Evolutionary conservation across 1,284 basidiomycete species (phyloP), one percentile per base, ranked within the genome.

Genomic region (Takashimella koratensis): DNA sequence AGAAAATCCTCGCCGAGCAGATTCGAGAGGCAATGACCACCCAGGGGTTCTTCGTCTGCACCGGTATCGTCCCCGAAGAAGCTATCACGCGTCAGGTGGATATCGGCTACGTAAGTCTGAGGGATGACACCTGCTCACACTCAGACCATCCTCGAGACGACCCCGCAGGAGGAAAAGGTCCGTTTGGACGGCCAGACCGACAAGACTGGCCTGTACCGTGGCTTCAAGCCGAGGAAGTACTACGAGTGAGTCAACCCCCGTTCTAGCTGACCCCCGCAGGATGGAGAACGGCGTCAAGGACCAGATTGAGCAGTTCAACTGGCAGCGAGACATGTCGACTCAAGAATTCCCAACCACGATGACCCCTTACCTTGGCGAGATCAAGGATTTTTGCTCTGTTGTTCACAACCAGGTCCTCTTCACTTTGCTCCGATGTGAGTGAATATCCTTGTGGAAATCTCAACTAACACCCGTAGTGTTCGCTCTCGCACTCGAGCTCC

Each of bases 281-380:
- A 62, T 64, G 53, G 57, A 59, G 36, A 58, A 62, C 12, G 62
- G 62, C 5, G 62, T 64, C 19, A 64, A 57, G 45, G 62, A 64
- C 46, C 53, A 60, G 46, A 64, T 64, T 21, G 62, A 64, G 42
- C 62, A 64, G 53, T 64, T 62, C 51, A 64, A 64, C 48, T 62
- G 60, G 62, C 39, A 51, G 13, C 50, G 62, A 23, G 62, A 62
- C 20, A 59, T 64, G 58, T 21, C 44, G 19, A 44, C 49, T 11
- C 62, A 64, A 42, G 50, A 56, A n/a, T 59, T 64, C 21, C 62
- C 62, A 3, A 16, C 41, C 0, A 49, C 45, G 5, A 59, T 64
- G 4, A 26, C 45, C 22, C 62, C 59, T n/a, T 64, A 36, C 27
- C 19, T 57, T 11, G 27, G 23, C n/a, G 60, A 64, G 27, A 50